Evolutionary conservation across 139 green algal genomes (phyloP), one percentile per base, ranked within the genome.

Genomic region (Eudorina sp.): DNA sequence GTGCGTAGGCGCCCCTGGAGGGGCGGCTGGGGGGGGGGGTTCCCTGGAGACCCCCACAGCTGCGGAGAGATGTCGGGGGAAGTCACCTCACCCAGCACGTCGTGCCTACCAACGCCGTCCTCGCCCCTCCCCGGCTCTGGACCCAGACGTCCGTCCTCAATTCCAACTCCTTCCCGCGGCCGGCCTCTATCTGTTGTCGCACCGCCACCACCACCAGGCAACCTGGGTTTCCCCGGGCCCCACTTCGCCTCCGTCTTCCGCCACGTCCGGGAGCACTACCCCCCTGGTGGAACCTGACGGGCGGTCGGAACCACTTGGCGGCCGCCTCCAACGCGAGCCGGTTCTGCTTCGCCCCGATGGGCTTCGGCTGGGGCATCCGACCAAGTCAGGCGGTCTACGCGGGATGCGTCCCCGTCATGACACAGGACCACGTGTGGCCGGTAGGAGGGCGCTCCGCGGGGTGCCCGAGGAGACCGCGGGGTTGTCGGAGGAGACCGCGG

Each of bases 331-430:
- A 74, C 55, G 79, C 74, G 55, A 55, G 76, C 53, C 51, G 76
- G 1, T 85, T 75, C 79, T 85, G 79, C 58, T 66, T 85, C 31
- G 25, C 79, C 16, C 79, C 79, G 29, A 75, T 76, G 79, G 79
- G 79, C 46, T 34, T 45, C 19, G 79, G 79, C 58, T 85, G 79
- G 79, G 79, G 79, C 79, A 58, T 85, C 29, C 79, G 79, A 1
- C 58, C 75, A 2, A 66, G 46, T 34, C n/a, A 85, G 79, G 79
- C 79, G 2, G 7, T 85, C 27, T 7, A 48, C 29, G 13, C 27
- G 4, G 79, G 79, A 55, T 85, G 79, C 58, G 79, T 85, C 55
- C 79, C 78, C 23, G 55, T 85, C 23, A 29, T 85, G 38, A 38
- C 46, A 27, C 78, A 85, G 4, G 78, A 85, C 55, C 78, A 85